Percentiles rank a stretch among this genome's conserved stretches.
Conservation (phyloP, 768 basidiomycete genomes). For the Fistulinella prunicolor region DNA sequence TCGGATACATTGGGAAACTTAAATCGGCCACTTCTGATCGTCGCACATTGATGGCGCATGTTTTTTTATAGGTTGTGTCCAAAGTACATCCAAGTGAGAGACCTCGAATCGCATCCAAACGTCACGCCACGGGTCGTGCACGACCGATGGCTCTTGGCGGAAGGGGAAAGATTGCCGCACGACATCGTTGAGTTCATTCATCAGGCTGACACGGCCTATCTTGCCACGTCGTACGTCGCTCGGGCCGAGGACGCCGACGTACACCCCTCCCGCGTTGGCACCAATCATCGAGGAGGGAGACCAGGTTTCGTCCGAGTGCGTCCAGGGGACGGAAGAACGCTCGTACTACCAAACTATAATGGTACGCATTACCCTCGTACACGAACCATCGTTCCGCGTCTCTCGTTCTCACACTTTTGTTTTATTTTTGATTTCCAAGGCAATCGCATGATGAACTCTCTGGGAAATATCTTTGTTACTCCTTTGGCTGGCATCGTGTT, state of each 20-base stretch:
- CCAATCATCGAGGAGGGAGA: conserved; percentile 64
- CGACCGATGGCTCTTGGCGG: conserved; percentile 30
- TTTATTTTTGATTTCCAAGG: conserved; percentile 38
- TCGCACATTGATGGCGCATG: background rate
- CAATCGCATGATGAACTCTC: conserved; percentile 60
- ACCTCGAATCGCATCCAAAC: conserved; percentile 40
- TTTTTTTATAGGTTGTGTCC: conserved; percentile 51
- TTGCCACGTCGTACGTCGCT: conserved; percentile 52
- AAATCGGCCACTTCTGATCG: background rate
- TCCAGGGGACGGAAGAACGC: conserved; percentile 50
- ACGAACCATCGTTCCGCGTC: background rate
- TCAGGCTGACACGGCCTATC: conserved; percentile 50
- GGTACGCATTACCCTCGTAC: conserved; percentile 29
- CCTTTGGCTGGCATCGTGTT: conserved; percentile 59
- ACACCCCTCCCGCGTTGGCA: conserved; percentile 58
- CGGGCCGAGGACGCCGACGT: conserved; percentile 33
- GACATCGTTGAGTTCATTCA: conserved; percentile 48
- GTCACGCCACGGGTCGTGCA: conserved; percentile 37
- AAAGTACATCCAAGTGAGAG: conserved; percentile 58
- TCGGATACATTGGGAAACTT: background rate
- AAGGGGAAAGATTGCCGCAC: conserved; percentile 44
- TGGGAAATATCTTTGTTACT: conserved; percentile 59
- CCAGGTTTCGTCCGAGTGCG: conserved; percentile 60
- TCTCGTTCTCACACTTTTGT: background rate
- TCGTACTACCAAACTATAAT: conserved; percentile 60